Conservation (phyloP, 306 rosid genomes). For the Amphicarpaea edgeworthii region DNA sequence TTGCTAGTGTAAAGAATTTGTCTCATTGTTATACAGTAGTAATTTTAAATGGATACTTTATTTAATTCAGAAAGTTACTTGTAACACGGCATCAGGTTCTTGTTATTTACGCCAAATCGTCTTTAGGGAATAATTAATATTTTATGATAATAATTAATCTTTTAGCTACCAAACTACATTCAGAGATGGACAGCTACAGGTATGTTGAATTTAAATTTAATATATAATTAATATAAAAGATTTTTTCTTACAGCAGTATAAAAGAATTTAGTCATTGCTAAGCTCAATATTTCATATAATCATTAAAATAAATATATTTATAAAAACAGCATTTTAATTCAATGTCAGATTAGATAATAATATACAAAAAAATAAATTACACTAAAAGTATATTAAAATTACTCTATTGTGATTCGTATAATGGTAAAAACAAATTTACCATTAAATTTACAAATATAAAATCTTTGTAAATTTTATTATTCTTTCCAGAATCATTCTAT, state of each 20-base stretch:
- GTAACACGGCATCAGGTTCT: constrained; percentile 34
- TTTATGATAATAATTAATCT: neutral
- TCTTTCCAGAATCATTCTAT: too few species aligned
- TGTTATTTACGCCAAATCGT: constrained; percentile 42
- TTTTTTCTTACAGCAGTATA: too few species aligned
- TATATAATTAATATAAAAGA: neutral
- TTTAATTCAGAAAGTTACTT: neutral
- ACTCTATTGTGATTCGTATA: neutral
- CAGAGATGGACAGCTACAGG: neutral
- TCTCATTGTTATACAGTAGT: constrained; percentile 13
- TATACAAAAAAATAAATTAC: neutral
- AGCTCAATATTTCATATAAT: neutral
- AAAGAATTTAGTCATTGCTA: neutral
- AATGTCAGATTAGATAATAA: neutral
- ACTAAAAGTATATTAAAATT: neutral
- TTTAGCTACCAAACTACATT: neutral
- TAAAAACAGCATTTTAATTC: neutral
- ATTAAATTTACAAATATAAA: too few species aligned
- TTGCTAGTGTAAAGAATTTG: constrained; percentile 14
- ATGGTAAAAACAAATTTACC: too few species aligned
- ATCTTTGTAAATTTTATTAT: too few species aligned
- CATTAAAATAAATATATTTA: neutral
- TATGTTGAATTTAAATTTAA: neutral
- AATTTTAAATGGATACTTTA: neutral
- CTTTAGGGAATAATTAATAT: neutral